A percentile compares a stretch with the other conserved stretches of the same genome.
These are phyloP conservation scores for Coelastrella sp. DNA, from an alignment of 139 green algal species.

Conservation along the genomic window DNA sequence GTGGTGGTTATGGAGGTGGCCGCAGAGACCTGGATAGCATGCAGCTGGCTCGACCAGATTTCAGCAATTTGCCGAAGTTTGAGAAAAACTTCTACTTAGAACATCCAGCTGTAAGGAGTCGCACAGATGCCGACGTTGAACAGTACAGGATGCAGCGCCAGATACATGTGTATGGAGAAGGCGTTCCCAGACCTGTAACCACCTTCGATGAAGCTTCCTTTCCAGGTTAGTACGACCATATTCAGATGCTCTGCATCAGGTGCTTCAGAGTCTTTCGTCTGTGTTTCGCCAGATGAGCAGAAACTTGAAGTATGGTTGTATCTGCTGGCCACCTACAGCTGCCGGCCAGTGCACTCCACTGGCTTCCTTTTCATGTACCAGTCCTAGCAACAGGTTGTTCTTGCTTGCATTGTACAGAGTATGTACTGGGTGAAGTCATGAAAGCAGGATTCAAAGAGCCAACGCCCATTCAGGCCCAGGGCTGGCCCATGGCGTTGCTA, in stretches of 20 bases:
- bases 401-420: constrained; percentile 66
- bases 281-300: too few relatives aligned
- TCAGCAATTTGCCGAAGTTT: constrained; percentile 85
- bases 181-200: constrained; percentile 80
- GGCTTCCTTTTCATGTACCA: too few relatives aligned
- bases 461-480: constrained; percentile 89
- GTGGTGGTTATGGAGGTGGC: constrained; percentile 53
- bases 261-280: too few relatives aligned
- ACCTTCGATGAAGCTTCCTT: constrained; percentile 88
- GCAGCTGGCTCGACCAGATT: constrained; percentile 73
- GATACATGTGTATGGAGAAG: constrained; percentile 78
- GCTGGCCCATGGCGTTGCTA: constrained; percentile 92
- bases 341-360: too few relatives aligned
- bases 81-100: constrained; percentile 97
- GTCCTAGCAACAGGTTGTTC: too few relatives aligned
- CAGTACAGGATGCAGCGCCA: constrained; percentile 75
- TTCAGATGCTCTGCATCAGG: too few relatives aligned
- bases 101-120: constrained; percentile 82
- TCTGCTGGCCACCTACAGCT: too few relatives aligned
- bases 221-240: constrained; percentile 58
- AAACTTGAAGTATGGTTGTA: too few relatives aligned
- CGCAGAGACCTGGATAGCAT: constrained; percentile 81
- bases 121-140: constrained; percentile 77
- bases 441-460: constrained; percentile 86
- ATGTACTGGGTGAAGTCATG: constrained; percentile 88